Base-by-base conservation (phyloP, 1,284 basidiomycete species). In the Sutorius eximius region DNA sequence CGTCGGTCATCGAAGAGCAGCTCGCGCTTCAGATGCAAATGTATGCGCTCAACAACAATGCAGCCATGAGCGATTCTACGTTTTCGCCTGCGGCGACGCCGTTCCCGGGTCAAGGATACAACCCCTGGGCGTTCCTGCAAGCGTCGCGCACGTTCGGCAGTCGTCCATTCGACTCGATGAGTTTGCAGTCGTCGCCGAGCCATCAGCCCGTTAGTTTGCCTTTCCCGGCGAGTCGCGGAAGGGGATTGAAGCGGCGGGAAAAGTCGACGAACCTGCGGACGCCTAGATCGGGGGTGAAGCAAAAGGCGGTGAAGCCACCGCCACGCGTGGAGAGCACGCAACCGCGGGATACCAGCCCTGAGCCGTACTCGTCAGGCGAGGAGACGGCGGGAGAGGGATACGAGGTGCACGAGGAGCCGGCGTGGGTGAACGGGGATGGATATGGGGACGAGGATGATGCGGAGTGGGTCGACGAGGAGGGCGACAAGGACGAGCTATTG, bases 281-380 rank as follows among this genome's bases (percentile, higher is more conserved):
- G 57, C 66, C 69, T 51, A 65, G 53, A 36, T 61, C 41, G 60
- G 59, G 45, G 6, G 63, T 42, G 5, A 63, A 63, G 30, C 67
- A 68, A 41, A 68, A 80, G 48, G 65, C 12, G 44, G 57, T 74
- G 16, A 82, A 82, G 65, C 82, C 82, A 2, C 88, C 88, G 2
- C 86, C 86, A 15, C 77, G 89, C 11, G 88, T 90, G 11, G 86
- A 89, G 60, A 90, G 87, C 61, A 91, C 89, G 1, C 87, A 90
- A 63, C 88, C 89, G 10, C 74, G 87, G 48, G 88, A 90, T 59
- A 90, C 87, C 16, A 89, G 83, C 61, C 88, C 86, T 0, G 89
- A 90, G 70, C 78, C 80, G 32, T 84, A 82, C 22, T 78, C 77
- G 1, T 71, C 72, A 15, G 81, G 80, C 0, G 81, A 83, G 62